Conservation (phyloP, 371 early-diverging fungal species). For the Apophysomyces elegans region DNA sequence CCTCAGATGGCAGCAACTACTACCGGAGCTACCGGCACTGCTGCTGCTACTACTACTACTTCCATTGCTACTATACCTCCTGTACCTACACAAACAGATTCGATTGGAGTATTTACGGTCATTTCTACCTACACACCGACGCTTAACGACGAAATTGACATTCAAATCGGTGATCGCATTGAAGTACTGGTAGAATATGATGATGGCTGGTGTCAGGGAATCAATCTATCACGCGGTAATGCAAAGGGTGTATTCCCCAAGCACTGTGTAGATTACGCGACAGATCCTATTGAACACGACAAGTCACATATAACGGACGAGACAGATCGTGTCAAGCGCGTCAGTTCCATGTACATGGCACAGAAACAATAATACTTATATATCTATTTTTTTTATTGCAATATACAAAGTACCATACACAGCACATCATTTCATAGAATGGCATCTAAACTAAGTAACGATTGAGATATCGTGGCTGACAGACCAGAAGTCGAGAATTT, state of each 20-base stretch:
- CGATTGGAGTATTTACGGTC: conserved; percentile 58
- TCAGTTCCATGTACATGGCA: conserved; percentile 51
- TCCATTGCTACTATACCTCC: conserved; percentile 14
- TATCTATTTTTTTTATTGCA: conserved; percentile 10
- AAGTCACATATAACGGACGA: conserved; percentile 5
- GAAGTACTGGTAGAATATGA: conserved; percentile 69
- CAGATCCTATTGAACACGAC: conserved; percentile 1
- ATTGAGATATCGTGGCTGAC: background rate
- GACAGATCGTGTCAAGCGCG: conserved; percentile 35
- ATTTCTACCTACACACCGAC: conserved; percentile 65
- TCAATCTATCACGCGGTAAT: conserved; percentile 63
- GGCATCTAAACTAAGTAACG: background rate
- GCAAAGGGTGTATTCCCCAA: conserved; percentile 69
- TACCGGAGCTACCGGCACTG: background rate
- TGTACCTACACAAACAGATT: conserved; percentile 30
- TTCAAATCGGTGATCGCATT: conserved; percentile 66
- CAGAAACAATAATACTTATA: conserved; percentile 7
- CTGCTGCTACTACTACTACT: conserved; percentile 16
- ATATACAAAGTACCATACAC: conserved; percentile 2
- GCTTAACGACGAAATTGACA: conserved; percentile 70
- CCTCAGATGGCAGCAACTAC: conserved; percentile 13
- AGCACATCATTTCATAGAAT: background rate
- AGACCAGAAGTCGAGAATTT: too few relatives aligned
- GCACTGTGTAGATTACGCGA: conserved; percentile 54
- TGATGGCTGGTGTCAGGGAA: conserved; percentile 73